Percentiles rank a stretch among this genome's conserved stretches.
Conservation (phyloP, 1,139 yeast species). For the Martiniozyma asiatica region DNA sequence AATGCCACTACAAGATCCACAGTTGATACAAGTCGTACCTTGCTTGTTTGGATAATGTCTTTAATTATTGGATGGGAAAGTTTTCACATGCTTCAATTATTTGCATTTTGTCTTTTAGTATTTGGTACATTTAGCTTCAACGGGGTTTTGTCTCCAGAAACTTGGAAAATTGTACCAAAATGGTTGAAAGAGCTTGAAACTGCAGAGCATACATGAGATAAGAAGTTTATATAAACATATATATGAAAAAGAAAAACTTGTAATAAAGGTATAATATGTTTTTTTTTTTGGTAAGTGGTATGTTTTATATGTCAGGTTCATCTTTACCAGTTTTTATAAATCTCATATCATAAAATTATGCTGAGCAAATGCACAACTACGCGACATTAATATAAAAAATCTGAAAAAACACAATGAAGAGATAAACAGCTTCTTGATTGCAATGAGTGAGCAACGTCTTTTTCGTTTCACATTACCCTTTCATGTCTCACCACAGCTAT, state of each 20-base stretch:
- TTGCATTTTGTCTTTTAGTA: slow-evolving; percentile 55
- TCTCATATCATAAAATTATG: no score
- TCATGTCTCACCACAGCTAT: slow-evolving; percentile 51
- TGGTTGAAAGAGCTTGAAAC: slow-evolving; percentile 25
- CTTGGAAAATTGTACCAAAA: slow-evolving; percentile 35
- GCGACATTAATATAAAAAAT: no score
- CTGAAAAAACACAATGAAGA: no score
- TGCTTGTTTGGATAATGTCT: slow-evolving; percentile 70
- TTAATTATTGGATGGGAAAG: slow-evolving; percentile 68
- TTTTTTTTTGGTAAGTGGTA: no score
- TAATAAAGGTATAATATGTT: no score
- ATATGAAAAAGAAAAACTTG: no score
- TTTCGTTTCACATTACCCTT: slow-evolving; percentile 42
- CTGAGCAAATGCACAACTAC: no score
- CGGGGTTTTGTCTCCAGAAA: slow-evolving; percentile 37
- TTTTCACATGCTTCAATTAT: slow-evolving; percentile 46
- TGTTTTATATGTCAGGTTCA: no score
- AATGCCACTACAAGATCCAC: slow-evolving; percentile 77
- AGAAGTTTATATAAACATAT: no score
- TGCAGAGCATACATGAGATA: slow-evolving; percentile 5
- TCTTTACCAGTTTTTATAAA: no score
- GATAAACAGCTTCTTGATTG: no score
- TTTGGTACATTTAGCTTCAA: slow-evolving; percentile 69
- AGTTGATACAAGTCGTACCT: slow-evolving; percentile 66
- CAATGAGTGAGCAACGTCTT: slow-evolving; percentile 17